Percentiles rank a stretch among this genome's conserved stretches.
These are phyloP conservation scores for Chrysoporthe puriensis DNA, from an alignment of 2,329 filamentous ascomycete genomes.

Conservation along the genomic window DNA sequence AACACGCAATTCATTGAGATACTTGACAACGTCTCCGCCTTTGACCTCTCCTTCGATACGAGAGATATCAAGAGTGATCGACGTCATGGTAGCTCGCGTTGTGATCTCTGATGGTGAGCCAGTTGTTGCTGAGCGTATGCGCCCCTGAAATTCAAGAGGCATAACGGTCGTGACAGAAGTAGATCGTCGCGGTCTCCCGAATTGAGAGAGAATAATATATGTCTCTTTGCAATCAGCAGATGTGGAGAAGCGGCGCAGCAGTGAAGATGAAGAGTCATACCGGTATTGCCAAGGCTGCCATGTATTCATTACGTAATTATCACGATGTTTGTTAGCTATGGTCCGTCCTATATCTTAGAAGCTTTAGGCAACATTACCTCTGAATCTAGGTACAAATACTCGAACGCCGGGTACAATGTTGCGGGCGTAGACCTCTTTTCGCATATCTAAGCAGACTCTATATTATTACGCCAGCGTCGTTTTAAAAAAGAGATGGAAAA, in stretches of 20 bases:
- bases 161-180: neutral
- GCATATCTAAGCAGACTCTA: too few species aligned
- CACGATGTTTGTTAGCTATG: neutral
- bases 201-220: neutral
- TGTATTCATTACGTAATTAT: neutral
- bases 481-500: too few species aligned
- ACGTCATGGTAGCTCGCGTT: neutral
- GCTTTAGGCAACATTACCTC: too few species aligned
- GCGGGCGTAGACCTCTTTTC: too few species aligned
- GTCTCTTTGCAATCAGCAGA: neutral
- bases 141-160: neutral
- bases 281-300: neutral
- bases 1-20: slow-evolving; percentile 13
- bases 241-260: neutral
- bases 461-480: too few species aligned
- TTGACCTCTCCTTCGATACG: neutral
- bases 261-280: neutral
- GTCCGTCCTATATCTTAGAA: neutral
- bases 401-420: too few species aligned
- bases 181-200: neutral
- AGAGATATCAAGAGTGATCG: slow-evolving; percentile 1
- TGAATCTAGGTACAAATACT: too few species aligned
- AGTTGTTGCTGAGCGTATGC: neutral
- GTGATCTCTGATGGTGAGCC: neutral
- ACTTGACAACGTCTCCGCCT: neutral